Evolutionary conservation across 2,329 filamentous ascomycete species (phyloP).

Genomic region (Colletotrichum spinosum): DNA sequence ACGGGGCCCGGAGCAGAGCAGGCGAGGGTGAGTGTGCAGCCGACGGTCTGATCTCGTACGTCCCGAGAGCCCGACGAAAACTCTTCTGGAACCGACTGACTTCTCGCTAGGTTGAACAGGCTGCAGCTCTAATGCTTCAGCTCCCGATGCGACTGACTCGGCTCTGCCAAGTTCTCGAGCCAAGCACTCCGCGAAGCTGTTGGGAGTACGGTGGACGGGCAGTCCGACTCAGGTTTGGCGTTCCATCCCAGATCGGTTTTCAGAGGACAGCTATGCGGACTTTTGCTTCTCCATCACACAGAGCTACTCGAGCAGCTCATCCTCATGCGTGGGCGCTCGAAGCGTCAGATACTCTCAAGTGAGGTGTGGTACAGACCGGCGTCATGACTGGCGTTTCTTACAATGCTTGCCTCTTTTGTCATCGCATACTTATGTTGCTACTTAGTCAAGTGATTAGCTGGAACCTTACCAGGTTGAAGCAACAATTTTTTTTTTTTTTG

Average conservation of each 20-base stretch:
- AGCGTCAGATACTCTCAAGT: slow-evolving; percentile 1
- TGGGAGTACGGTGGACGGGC: too few relatives aligned
- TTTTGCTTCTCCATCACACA: too few relatives aligned
- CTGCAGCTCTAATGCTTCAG: slow-evolving; percentile 2
- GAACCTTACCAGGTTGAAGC: slow-evolving; percentile 11
- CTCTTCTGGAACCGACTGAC: slow-evolving; percentile 11
- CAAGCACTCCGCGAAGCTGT: not conserved
- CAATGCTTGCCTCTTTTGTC: slow-evolving; percentile 8
- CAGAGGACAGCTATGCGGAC: too few relatives aligned
- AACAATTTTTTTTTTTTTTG: slow-evolving; percentile 7
- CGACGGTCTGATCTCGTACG: slow-evolving; percentile 5
- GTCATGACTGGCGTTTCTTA: slow-evolving; percentile 3
- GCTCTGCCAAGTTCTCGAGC: not conserved
- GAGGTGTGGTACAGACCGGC: not conserved
- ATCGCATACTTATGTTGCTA: slow-evolving; percentile 1
- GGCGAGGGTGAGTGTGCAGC: slow-evolving; percentile 1
- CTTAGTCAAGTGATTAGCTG: slow-evolving; percentile 12
- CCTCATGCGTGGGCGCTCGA: too few relatives aligned
- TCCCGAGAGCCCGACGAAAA: slow-evolving; percentile 7
- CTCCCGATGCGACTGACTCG: slow-evolving; percentile 18
- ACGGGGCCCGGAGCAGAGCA: slow-evolving; percentile 9
- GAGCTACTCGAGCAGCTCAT: too few relatives aligned
- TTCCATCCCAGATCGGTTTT: too few relatives aligned
- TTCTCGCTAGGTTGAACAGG: slow-evolving; percentile 2
- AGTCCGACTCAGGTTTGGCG: too few relatives aligned